Percentiles rank a stretch among this genome's conserved stretches.
phyloP scores from a whole-genome alignment of 805 yeast genomes.

The Peterozyma toletana region DNA sequence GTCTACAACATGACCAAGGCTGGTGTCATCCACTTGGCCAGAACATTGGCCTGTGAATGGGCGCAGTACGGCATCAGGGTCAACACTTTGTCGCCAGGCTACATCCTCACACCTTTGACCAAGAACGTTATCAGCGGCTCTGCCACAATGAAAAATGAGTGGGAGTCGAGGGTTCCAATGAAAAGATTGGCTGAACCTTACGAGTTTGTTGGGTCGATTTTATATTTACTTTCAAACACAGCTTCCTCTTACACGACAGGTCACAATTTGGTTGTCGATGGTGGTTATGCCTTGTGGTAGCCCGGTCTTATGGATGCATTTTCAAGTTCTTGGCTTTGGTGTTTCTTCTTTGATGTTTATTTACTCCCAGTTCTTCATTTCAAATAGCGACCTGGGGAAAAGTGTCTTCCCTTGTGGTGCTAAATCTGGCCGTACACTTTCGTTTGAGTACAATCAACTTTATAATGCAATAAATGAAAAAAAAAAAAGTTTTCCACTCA shows the following conservation, averaged over 20 bases:
- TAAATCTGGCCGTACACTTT: no score
- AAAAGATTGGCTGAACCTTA: slow-evolving; percentile 81
- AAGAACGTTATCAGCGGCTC: slow-evolving; percentile 59
- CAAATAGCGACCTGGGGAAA: not conserved
- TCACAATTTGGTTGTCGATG: slow-evolving; percentile 75
- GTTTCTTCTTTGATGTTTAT: not conserved
- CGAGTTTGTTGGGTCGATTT: slow-evolving; percentile 71
- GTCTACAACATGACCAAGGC: slow-evolving; percentile 85
- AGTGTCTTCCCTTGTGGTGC: not conserved
- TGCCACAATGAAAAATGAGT: slow-evolving; percentile 53
- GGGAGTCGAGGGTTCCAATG: slow-evolving; percentile 71
- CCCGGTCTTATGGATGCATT: slow-evolving; percentile 4
- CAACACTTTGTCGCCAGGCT: slow-evolving; percentile 75
- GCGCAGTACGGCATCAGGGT: slow-evolving; percentile 70
- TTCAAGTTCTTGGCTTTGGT: not conserved
- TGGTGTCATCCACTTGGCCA: slow-evolving; percentile 75
- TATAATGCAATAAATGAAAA: no score
- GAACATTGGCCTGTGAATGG: slow-evolving; percentile 78
- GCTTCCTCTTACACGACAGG: slow-evolving; percentile 82
- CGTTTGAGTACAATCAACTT: no score
- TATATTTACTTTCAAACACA: slow-evolving; percentile 63
- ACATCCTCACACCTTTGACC: slow-evolving; percentile 74
- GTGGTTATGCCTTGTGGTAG: slow-evolving; percentile 82
- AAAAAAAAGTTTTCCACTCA: no score
- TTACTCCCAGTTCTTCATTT: not conserved